Evolutionary conservation across 2,329 filamentous ascomycete species (phyloP).

Genomic region (Pseudocercospora pini-densiflorae): DNA sequence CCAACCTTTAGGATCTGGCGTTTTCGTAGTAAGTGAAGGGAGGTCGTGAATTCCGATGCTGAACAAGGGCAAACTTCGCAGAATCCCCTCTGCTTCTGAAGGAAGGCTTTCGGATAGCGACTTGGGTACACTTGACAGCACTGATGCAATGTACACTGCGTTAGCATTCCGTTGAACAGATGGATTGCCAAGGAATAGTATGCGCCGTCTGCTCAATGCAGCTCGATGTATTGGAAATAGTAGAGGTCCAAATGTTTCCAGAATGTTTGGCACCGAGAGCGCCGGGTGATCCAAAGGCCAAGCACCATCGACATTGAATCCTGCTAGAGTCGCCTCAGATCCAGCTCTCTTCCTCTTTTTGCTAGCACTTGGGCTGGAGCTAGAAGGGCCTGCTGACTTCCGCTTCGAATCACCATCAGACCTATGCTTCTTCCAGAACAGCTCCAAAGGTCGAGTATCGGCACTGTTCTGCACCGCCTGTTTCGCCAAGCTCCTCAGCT

Average conservation of each 20-base stretch:
- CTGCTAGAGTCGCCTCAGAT: constrained; percentile 56
- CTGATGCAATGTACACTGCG: constrained; percentile 89
- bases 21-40: constrained; percentile 68
- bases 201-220: constrained; percentile 82
- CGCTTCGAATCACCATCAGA: constrained; percentile 35
- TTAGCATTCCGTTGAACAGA: constrained; percentile 87
- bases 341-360: constrained; percentile 39
- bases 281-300: constrained; percentile 78
- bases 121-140: constrained; percentile 84
- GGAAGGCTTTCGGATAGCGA: constrained; percentile 73
- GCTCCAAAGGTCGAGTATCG: constrained; percentile 67
- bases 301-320: constrained; percentile 62
- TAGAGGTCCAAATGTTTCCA: constrained; percentile 86
- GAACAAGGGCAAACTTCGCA: constrained; percentile 80
- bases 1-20: constrained; percentile 66
- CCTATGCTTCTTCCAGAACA: constrained; percentile 76
- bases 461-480: constrained; percentile 67
- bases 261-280: constrained; percentile 74
- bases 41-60: constrained; percentile 94
- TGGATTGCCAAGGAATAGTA: constrained; percentile 82
- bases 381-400: neutral
- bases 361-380: constrained; percentile 1
- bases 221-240: constrained; percentile 91
- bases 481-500: constrained; percentile 74
- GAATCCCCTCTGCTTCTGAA: constrained; percentile 55